These are phyloP conservation scores for Chimonanthus salicifolius DNA, from an alignment of 164 flowering plant species.

Conservation along the genomic window DNA sequence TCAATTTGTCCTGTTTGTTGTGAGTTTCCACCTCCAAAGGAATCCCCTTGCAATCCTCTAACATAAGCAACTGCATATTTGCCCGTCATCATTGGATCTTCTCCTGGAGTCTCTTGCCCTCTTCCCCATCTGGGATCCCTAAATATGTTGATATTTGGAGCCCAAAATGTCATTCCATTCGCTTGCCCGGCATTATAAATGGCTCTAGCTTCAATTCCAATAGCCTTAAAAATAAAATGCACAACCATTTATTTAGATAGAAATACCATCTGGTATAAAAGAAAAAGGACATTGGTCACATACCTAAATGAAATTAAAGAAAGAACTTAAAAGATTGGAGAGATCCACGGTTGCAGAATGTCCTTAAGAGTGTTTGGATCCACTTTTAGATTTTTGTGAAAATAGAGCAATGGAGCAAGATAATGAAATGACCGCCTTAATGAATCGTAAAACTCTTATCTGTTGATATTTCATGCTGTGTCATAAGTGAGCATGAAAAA, in stretches of 20 bases:
- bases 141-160: conserved; percentile 84
- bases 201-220: conserved; percentile 77
- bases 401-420: no score
- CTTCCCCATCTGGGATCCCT: conserved; percentile 99
- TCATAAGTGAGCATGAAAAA: no score
- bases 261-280: no score
- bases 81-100: conserved; percentile 63
- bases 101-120: conserved; percentile 97
- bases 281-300: no score
- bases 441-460: no score
- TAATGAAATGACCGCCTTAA: no score
- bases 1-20: conserved; percentile 32
- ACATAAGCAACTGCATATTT: conserved; percentile 69
- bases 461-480: no score
- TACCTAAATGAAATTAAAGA: no score
- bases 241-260: not conserved
- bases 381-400: no score
- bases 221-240: conserved; percentile 32
- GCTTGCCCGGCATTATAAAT: conserved; percentile 86
- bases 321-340: no score
- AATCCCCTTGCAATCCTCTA: conserved; percentile 84
- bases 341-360: no score
- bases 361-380: no score
- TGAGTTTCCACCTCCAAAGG: conserved; percentile 38
- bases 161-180: conserved; percentile 92